Evolutionary conservation across 331 rosid species (phyloP).

Genomic region (Erythrophleum ivorense): DNA sequence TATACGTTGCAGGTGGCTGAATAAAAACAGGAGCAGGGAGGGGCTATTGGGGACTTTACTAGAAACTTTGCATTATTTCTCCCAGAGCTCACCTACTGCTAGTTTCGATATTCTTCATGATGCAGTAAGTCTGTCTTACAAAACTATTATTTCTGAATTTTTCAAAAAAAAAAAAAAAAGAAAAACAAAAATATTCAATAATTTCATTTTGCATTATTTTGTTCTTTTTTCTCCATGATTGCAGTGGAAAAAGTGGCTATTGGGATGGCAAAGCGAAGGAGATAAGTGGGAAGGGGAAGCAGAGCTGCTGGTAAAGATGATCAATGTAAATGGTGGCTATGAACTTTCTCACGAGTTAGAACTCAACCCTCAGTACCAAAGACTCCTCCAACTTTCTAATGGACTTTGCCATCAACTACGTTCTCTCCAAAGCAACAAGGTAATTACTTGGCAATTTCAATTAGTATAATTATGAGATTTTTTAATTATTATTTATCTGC

Average conservation of each 20-base stretch:
- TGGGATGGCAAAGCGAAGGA: constrained; percentile 51
- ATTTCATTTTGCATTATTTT: neutral
- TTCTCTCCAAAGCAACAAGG: constrained; percentile 31
- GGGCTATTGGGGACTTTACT: constrained; percentile 53
- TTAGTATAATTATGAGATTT: neutral
- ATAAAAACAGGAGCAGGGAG: constrained; percentile 20
- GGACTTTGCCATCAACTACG: constrained; percentile 49
- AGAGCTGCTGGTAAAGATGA: constrained; percentile 52
- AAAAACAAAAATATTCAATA: neutral
- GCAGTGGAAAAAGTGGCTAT: constrained; percentile 67
- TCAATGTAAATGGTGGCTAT: constrained; percentile 53
- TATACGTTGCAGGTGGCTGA: constrained; percentile 44
- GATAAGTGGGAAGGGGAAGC: constrained; percentile 49
- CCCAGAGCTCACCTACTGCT: constrained; percentile 45
- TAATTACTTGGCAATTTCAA: neutral
- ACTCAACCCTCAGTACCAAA: constrained; percentile 40
- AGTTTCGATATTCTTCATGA: constrained; percentile 48
- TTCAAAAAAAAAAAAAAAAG: too few species aligned
- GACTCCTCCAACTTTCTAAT: constrained; percentile 52
- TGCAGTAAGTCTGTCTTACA: neutral
- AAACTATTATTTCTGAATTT: neutral
- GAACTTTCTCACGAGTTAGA: constrained; percentile 31
- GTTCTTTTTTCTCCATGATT: neutral
- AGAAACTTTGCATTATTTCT: constrained; percentile 41
- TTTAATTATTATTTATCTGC: neutral